Percentiles rank a stretch among this genome's conserved stretches.
phyloP scores from a whole-genome alignment of 441 rosid genomes.

The Rhodomyrtus psidioides region DNA sequence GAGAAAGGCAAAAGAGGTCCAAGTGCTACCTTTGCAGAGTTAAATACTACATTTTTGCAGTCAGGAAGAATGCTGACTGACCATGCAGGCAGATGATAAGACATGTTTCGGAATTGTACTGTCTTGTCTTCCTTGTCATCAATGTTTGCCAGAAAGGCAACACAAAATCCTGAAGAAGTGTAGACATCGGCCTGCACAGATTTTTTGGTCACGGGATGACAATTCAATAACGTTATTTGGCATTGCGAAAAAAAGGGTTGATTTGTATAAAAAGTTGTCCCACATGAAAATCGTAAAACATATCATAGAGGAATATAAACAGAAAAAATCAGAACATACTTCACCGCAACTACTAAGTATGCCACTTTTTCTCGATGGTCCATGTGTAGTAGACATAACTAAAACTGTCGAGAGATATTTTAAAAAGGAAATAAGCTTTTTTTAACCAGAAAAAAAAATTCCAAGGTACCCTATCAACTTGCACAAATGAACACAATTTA shows the following conservation, averaged over 20 bases:
- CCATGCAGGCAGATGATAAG: slow-evolving; percentile 92
- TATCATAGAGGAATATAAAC: neutral
- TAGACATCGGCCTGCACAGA: slow-evolving; percentile 72
- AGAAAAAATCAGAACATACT: neutral
- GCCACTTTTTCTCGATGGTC: neutral
- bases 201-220: neutral
- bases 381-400: too few species aligned
- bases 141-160: slow-evolving; percentile 75
- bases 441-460: neutral
- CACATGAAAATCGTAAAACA: neutral
- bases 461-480: neutral
- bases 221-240: neutral
- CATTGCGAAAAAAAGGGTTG: neutral
- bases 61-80: slow-evolving; percentile 94
- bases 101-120: slow-evolving; percentile 47
- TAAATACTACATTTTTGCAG: slow-evolving; percentile 74
- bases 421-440: too few species aligned
- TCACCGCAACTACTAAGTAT: neutral
- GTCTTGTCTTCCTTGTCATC: slow-evolving; percentile 67
- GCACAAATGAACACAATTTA: neutral
- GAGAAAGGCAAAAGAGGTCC: neutral
- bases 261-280: neutral
- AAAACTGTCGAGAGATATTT: neutral
- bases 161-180: slow-evolving; percentile 66
- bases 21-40: slow-evolving; percentile 75